A percentile compares a stretch with the other conserved stretches of the same genome.
These are phyloP conservation scores for Solanum verrucosum DNA, from an alignment of 257 asterid species.

Conservation along the genomic window DNA sequence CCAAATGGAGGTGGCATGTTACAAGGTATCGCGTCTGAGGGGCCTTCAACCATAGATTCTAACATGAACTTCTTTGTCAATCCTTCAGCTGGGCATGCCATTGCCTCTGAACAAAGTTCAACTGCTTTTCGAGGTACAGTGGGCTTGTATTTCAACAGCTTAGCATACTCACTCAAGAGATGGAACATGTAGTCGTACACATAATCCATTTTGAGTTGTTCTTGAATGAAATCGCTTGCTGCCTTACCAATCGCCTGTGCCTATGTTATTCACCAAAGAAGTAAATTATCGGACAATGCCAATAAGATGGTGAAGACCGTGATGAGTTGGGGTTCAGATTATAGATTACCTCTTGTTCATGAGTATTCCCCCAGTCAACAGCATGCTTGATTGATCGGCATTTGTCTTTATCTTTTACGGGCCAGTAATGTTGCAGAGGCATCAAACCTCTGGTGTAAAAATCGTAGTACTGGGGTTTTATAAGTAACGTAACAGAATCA, in stretches of 20 bases:
- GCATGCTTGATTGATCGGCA: conserved; percentile 80
- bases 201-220: conserved; percentile 47
- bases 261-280: conserved; percentile 20
- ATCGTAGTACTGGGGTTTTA: conserved; percentile 64
- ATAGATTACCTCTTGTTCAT: conserved; percentile 31
- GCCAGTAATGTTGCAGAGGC: conserved; percentile 88
- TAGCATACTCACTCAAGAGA: conserved; percentile 49
- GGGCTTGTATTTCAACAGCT: conserved; percentile 70
- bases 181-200: conserved; percentile 93
- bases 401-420: conserved; percentile 45
- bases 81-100: conserved; percentile 57
- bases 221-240: conserved; percentile 46
- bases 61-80: conserved; percentile 46
- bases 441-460: conserved; percentile 74
- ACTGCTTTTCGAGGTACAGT: conserved; percentile 36
- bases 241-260: conserved; percentile 64
- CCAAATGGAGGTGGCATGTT: conserved; percentile 61
- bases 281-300: neutral
- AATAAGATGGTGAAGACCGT: neutral
- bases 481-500: conserved; percentile 53
- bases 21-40: conserved; percentile 38
- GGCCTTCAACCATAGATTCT: conserved; percentile 50
- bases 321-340: neutral
- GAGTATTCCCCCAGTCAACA: conserved; percentile 81
- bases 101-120: conserved; percentile 57